Evolutionary conservation across 2,329 filamentous ascomycete species (phyloP).

Genomic region (Xylaria sp.): DNA sequence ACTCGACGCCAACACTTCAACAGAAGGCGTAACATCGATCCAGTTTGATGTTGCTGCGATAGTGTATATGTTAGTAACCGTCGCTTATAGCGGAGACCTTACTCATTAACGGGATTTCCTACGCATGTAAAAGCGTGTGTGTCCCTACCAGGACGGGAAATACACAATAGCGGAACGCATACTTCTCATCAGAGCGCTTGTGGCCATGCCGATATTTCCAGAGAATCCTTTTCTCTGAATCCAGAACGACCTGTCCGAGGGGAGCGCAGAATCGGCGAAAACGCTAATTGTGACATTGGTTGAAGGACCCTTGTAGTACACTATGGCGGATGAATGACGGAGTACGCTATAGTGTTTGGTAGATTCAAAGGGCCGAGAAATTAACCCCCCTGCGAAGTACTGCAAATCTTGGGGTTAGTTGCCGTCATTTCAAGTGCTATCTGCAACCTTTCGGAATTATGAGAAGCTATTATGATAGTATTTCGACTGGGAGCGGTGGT

Average conservation of each 20-base stretch:
- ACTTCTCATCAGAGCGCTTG: constrained; percentile 69
- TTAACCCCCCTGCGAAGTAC: constrained; percentile 72
- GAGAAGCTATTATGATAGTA: not conserved
- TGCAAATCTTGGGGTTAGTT: constrained; percentile 66
- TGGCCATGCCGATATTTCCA: constrained; percentile 73
- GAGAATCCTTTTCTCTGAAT: constrained; percentile 75
- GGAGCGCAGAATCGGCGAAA: constrained; percentile 67
- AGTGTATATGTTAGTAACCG: not conserved
- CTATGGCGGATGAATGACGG: constrained; percentile 70
- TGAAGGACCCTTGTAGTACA: constrained; percentile 72
- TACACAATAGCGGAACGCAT: constrained; percentile 1
- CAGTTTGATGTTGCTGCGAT: constrained; percentile 60
- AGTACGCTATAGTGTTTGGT: constrained; percentile 74
- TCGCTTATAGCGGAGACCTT: not conserved
- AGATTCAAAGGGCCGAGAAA: constrained; percentile 71
- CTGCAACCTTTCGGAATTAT: no score
- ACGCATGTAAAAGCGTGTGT: not conserved
- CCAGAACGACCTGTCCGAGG: constrained; percentile 69
- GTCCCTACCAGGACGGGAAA: not conserved
- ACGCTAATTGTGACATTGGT: constrained; percentile 73
- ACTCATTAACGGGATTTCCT: not conserved
- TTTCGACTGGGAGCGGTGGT: not conserved
- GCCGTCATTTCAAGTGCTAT: constrained; percentile 53
- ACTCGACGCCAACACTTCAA: constrained; percentile 57
- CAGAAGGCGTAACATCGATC: constrained; percentile 73